Evolutionary conservation across 2,329 filamentous ascomycete genomes (phyloP).

Genomic region (Fusarium haematococcum): DNA sequence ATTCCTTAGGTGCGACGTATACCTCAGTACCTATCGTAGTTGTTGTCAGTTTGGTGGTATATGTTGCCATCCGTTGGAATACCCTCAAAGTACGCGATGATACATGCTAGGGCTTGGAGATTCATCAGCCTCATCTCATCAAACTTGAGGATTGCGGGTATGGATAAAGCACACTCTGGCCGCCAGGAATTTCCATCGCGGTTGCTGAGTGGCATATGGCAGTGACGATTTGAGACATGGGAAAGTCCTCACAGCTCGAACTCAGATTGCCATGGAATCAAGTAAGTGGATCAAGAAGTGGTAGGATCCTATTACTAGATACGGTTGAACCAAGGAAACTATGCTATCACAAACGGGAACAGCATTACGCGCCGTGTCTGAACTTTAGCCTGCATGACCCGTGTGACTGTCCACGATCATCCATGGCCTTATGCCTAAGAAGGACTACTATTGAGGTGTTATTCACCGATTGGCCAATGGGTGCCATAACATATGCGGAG

Average conservation of each 20-base stretch:
- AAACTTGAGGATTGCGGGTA: neutral
- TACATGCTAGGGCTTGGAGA: neutral
- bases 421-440: neutral
- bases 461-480: neutral
- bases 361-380: neutral
- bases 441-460: neutral
- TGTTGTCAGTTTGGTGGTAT: neutral
- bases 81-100: neutral
- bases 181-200: neutral
- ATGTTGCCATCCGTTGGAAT: neutral
- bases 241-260: neutral
- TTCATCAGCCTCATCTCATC: neutral
- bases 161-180: too few relatives aligned
- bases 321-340: neutral
- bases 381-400: neutral
- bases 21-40: accelerated
- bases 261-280: neutral
- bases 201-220: neutral
- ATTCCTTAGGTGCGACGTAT: neutral
- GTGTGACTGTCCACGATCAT: neutral
- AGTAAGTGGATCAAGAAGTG: neutral
- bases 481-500: neutral
- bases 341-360: neutral
- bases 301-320: neutral
- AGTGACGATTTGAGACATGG: neutral